These are phyloP conservation scores for Rhodosporidiobolus sp. DNA, from an alignment of 768 basidiomycete species.

Conservation along the genomic window DNA sequence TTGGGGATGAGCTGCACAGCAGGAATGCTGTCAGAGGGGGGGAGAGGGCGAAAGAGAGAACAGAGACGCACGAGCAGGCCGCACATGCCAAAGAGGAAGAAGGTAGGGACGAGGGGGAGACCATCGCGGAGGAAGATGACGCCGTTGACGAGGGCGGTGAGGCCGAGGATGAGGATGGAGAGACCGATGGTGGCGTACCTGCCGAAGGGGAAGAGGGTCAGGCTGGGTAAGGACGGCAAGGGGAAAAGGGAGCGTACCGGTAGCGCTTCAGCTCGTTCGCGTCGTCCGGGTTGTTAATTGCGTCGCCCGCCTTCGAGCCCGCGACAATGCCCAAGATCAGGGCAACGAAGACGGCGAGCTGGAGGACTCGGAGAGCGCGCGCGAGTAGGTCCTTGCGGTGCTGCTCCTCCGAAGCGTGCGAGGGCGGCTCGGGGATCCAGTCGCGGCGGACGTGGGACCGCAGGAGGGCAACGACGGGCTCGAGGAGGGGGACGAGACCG, in stretches of 20 bases:
- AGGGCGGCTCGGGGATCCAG: neutral
- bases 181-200: conserved; percentile 3
- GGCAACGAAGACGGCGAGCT: conserved; percentile 1
- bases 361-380: neutral
- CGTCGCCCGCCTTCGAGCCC: neutral
- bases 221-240: too few relatives aligned
- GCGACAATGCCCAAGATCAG: conserved; percentile 17
- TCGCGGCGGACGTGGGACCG: neutral
- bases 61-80: conserved; percentile 7
- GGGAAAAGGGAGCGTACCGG: neutral
- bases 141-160: neutral
- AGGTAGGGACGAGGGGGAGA: neutral
- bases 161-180: neutral
- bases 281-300: neutral
- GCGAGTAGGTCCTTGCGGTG: neutral
- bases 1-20: conserved; percentile 3
- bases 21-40: neutral
- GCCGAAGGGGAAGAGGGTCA: neutral
- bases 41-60: too few relatives aligned
- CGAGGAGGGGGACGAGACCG: conserved; percentile 16
- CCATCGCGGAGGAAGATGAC: neutral
- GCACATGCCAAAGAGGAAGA: neutral
- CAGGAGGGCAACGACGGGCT: conserved; percentile 1
- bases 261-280: neutral
- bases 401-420: neutral